Percentiles rank a stretch among this genome's conserved stretches.
phyloP scores from a whole-genome alignment of 2,329 filamentous ascomycete species.

The Monosporascus sp. region DNA sequence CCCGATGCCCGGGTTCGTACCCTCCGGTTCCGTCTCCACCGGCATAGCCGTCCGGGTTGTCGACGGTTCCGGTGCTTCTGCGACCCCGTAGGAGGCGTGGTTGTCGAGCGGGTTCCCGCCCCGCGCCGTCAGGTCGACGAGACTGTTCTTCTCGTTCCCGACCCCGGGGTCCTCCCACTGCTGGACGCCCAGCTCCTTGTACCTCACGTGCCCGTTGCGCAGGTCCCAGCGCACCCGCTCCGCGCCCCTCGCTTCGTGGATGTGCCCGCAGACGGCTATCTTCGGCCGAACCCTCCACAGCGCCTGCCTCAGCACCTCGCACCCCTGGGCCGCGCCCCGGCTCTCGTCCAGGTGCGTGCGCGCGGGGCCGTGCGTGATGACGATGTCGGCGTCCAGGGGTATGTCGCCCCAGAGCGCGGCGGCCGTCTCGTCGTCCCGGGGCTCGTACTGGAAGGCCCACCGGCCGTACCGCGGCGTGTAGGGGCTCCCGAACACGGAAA shows the following conservation, averaged over 20 bases:
- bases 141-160: slow-evolving; percentile 51
- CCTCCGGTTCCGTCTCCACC: slow-evolving; percentile 1
- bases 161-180: slow-evolving; percentile 56
- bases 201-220: slow-evolving; percentile 30
- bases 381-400: slow-evolving; percentile 55
- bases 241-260: slow-evolving; percentile 62
- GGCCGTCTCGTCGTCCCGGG: slow-evolving; percentile 7
- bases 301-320: slow-evolving; percentile 50
- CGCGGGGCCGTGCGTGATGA: slow-evolving; percentile 68
- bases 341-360: slow-evolving; percentile 52
- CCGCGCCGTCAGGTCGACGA: slow-evolving; percentile 54
- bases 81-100: slow-evolving; percentile 29
- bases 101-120: slow-evolving; percentile 39
- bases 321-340: slow-evolving; percentile 44
- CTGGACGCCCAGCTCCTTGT: slow-evolving; percentile 37
- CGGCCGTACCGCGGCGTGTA: slow-evolving; percentile 48
- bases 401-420: slow-evolving; percentile 53
- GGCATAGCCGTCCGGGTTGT: neutral
- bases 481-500: slow-evolving; percentile 68
- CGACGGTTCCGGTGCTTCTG: neutral
- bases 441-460: slow-evolving; percentile 64
- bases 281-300: slow-evolving; percentile 58
- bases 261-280: slow-evolving; percentile 65
- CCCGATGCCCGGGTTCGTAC: slow-evolving; percentile 19
- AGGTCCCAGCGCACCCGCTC: slow-evolving; percentile 58